Evolutionary conservation across 2,329 filamentous ascomycete genomes (phyloP), one percentile per base, ranked within the genome.

Genomic region (Monascus ruber): DNA sequence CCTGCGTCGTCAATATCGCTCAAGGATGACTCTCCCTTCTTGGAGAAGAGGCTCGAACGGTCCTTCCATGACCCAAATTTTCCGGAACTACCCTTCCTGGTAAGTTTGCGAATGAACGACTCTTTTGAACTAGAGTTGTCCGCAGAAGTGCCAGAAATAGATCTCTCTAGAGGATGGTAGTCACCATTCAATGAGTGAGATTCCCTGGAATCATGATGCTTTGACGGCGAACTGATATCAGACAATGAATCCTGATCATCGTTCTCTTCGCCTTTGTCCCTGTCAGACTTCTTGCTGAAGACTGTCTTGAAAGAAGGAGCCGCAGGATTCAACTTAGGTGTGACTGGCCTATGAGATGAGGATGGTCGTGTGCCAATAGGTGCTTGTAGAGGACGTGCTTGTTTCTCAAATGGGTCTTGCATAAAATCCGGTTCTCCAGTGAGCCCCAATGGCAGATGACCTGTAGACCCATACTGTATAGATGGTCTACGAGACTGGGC

Each of bases 291-390:
- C 48, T 62, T 64, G 50, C 45, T 76, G 42, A 91, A 76, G 31
- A 79, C 74, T 6, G 74, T 80, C 62, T 83, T 89, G 58, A 96
- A 96, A 1, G 83, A 85, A 6, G 88, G 88, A 0, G 89, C 91
- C 5, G 85, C 77, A 5, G 91, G 91, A 52, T 98, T 96, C 26
- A 96, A 72, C 50, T 74, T 72, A 35, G 77, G 52, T 62, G 79
- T 68, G 32, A 69, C 54, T 38, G 63, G 65, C 59, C 79, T 60
- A 55, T 80, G 66, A 53, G 70, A 68, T 35, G 70, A 68, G 52
- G 73, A 59, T 59, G 83, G 85, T 3, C 81, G 79, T 35, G 85
- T 93, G 24, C 89, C 89, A 48, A 96, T 95, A 1, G 77, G 76
- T 3, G 74, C 75, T 43, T 79, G 74, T 2, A 74, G 65, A 26